Evolutionary conservation across 2,329 filamentous ascomycete genomes (phyloP).

Genomic region (Cercospora sp.): DNA sequence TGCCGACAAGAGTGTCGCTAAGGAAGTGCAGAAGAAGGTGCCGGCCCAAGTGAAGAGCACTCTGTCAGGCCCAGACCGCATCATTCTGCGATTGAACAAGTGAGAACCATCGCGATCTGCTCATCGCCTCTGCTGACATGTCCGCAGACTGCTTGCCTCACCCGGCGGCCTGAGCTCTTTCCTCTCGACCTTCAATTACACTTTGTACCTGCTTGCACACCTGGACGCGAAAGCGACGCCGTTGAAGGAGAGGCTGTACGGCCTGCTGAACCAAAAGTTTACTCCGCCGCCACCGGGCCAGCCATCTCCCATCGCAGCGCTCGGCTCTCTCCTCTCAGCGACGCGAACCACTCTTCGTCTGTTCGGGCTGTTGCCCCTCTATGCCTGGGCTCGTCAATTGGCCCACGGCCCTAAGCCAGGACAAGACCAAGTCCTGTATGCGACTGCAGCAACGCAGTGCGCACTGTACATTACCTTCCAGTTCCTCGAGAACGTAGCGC

Average conservation of each 20-base stretch:
- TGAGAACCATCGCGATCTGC: conserved; percentile 23
- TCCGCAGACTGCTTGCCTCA: conserved; percentile 44
- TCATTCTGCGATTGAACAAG: conserved; percentile 49
- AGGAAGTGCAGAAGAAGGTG: conserved; percentile 33
- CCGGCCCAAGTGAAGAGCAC: conserved; percentile 33
- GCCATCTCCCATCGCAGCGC: conserved; percentile 37
- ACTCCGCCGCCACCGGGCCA: conserved; percentile 24
- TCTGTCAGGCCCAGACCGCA: conserved; percentile 41
- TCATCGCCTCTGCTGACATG: not conserved
- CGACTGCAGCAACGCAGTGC: conserved; percentile 45
- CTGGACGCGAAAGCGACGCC: conserved; percentile 43
- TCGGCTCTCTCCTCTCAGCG: conserved; percentile 44
- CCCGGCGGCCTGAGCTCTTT: conserved; percentile 48
- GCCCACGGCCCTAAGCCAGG: conserved; percentile 45
- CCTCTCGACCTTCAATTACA: conserved; percentile 51
- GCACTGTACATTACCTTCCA: conserved; percentile 48
- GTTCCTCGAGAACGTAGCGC: conserved; percentile 46
- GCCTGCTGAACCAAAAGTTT: conserved; percentile 36
- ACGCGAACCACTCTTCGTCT: conserved; percentile 48
- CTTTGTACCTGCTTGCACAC: conserved; percentile 48
- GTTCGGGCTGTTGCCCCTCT: conserved; percentile 47
- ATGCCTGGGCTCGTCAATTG: conserved; percentile 47
- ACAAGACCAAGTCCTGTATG: conserved; percentile 45
- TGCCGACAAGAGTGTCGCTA: conserved; percentile 36
- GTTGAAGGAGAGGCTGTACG: conserved; percentile 38